These are phyloP conservation scores for Aspergillus flavus DNA, from an alignment of 2,329 filamentous ascomycete genomes.

Conservation along the genomic window DNA sequence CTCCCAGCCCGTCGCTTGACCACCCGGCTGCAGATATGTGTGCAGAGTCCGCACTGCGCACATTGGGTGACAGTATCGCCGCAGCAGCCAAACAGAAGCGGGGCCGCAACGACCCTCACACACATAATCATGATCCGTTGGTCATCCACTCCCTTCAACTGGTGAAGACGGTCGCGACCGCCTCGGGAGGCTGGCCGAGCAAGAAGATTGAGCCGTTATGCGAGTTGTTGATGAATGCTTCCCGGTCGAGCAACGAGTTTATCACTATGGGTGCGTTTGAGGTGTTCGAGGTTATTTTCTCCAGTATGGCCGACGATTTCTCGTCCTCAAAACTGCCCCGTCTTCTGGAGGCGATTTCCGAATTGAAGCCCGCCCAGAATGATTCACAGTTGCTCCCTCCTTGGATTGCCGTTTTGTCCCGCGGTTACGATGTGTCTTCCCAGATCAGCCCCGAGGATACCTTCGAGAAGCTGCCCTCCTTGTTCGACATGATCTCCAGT, in stretches of 20 bases:
- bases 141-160: constrained; percentile 91
- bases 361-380: constrained; percentile 86
- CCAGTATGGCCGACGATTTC: constrained; percentile 83
- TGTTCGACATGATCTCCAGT: constrained; percentile 76
- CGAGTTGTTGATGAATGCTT: constrained; percentile 85
- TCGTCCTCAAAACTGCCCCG: constrained; percentile 87
- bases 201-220: constrained; percentile 92
- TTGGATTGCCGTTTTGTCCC: constrained; percentile 93
- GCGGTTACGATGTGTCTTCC: constrained; percentile 91
- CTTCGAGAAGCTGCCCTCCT: constrained; percentile 82
- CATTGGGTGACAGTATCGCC: constrained; percentile 71
- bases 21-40: constrained; percentile 97
- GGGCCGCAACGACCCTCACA: constrained; percentile 40
- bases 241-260: constrained; percentile 88
- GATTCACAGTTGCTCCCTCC: constrained; percentile 93
- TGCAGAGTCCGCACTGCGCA: constrained; percentile 84
- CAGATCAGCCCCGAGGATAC: constrained; percentile 88
- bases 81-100: constrained; percentile 70
- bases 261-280: constrained; percentile 96
- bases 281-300: constrained; percentile 96
- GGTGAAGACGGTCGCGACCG: constrained; percentile 83
- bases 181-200: constrained; percentile 92
- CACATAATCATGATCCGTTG: constrained; percentile 70
- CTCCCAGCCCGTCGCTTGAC: constrained; percentile 87
- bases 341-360: constrained; percentile 86